These are phyloP conservation scores for Citrus australasica DNA, from an alignment of 345 rosid genomes.

Conservation along the genomic window DNA sequence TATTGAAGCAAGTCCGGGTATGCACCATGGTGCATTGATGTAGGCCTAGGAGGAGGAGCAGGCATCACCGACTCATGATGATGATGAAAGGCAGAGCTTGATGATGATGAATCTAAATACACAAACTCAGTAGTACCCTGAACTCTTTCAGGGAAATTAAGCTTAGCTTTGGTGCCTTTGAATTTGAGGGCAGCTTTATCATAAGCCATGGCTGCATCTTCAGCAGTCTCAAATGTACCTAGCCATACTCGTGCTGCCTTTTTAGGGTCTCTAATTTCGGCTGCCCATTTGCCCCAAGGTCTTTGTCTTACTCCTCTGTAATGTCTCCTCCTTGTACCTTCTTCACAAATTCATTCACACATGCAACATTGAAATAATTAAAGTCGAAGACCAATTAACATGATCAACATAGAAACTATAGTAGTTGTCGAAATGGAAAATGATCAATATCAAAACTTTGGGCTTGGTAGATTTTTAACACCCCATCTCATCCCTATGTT, in stretches of 20 bases:
- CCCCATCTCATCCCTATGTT: too few relatives aligned
- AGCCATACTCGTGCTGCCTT: constrained; percentile 87
- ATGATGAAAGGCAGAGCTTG: neutral
- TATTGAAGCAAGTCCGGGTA: constrained; percentile 73
- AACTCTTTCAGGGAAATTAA: constrained; percentile 82
- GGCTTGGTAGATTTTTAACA: too few relatives aligned
- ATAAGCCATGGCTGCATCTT: constrained; percentile 89
- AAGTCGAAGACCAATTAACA: too few relatives aligned
- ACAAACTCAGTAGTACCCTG: constrained; percentile 44
- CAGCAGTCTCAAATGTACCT: constrained; percentile 84
- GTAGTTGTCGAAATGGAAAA: too few relatives aligned
- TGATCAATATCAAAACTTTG: too few relatives aligned
- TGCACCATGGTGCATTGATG: constrained; percentile 23
- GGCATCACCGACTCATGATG: neutral
- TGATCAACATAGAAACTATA: too few relatives aligned
- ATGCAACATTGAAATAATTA: neutral
- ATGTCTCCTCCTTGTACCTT: constrained; percentile 52
- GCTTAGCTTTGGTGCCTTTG: constrained; percentile 93
- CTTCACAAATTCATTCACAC: constrained; percentile 29
- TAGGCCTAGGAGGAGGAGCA: constrained; percentile 11
- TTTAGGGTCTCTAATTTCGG: constrained; percentile 83
- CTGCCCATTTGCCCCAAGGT: constrained; percentile 99
- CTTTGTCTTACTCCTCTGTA: constrained; percentile 96
- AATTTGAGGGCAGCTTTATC: constrained; percentile 87
- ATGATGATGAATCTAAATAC: neutral